These are phyloP conservation scores for Davidsoniella eucalypti DNA, from an alignment of 2,329 filamentous ascomycete genomes.

Conservation along the genomic window DNA sequence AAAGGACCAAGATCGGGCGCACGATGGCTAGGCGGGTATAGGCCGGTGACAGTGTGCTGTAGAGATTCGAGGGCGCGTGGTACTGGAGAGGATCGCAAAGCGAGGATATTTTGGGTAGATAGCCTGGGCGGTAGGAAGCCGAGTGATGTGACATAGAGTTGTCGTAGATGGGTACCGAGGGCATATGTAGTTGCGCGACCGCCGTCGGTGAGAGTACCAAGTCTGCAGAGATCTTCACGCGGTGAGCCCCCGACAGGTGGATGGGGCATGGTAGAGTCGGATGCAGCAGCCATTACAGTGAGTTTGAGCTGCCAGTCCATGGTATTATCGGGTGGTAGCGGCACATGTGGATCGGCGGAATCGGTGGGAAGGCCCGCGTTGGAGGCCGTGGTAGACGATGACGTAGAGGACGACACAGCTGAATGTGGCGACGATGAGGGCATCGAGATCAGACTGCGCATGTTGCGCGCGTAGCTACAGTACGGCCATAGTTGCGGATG, in stretches of 20 bases:
- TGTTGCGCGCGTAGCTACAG: slow-evolving; percentile 58
- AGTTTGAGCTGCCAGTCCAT: slow-evolving; percentile 29
- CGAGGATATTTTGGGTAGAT: slow-evolving; percentile 35
- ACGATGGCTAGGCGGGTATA: slow-evolving; percentile 46
- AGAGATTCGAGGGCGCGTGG: slow-evolving; percentile 62
- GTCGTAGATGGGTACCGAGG: slow-evolving; percentile 50
- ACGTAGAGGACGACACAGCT: too few relatives aligned
- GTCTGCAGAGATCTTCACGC: slow-evolving; percentile 67
- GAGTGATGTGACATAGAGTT: slow-evolving; percentile 60
- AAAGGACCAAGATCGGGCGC: slow-evolving; percentile 31
- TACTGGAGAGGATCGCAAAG: slow-evolving; percentile 58
- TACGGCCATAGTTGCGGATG: slow-evolving; percentile 72
- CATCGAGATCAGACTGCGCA: slow-evolving; percentile 31
- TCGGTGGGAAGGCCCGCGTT: slow-evolving; percentile 14
- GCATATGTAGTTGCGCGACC: slow-evolving; percentile 56
- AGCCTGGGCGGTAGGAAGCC: slow-evolving; percentile 49
- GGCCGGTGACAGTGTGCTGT: slow-evolving; percentile 56
- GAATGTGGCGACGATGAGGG: background rate
- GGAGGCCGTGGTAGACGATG: too few relatives aligned
- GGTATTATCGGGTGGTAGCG: slow-evolving; percentile 16
- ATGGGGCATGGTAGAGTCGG: slow-evolving; percentile 48
- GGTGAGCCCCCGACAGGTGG: slow-evolving; percentile 51
- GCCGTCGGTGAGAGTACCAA: slow-evolving; percentile 59
- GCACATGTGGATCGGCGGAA: slow-evolving; percentile 19
- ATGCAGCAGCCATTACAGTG: slow-evolving; percentile 30